Percentiles rank a stretch among this genome's conserved stretches.
These are phyloP conservation scores for Tubosaeta sp. DNA, from an alignment of 768 basidiomycete species.

Conservation along the genomic window DNA sequence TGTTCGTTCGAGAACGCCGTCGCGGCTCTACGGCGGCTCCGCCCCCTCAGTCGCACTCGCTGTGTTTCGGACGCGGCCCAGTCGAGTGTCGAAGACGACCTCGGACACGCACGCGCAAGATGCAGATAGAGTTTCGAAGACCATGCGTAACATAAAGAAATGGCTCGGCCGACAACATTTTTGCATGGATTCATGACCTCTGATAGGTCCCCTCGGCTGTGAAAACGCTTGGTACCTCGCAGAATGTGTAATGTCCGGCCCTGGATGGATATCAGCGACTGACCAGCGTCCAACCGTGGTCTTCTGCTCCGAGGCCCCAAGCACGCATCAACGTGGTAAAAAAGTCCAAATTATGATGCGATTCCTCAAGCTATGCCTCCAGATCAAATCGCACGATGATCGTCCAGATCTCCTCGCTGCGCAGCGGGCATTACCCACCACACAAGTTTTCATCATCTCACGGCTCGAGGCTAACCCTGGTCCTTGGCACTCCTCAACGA, in stretches of 20 bases:
- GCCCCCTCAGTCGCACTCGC: neutral
- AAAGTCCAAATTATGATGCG: no score
- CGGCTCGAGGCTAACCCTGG: no score
- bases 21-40: slow-evolving; percentile 1
- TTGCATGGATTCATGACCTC: no score
- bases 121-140: neutral
- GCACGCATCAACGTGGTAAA: no score
- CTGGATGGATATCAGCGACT: no score
- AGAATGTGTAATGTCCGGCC: no score
- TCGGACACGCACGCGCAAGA: neutral
- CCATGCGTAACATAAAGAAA: neutral
- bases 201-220: no score
- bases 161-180: no score
- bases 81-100: neutral
- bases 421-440: neutral
- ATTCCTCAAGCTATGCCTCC: neutral
- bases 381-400: neutral
- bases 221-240: no score
- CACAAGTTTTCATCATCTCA: no score
- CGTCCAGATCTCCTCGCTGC: neutral
- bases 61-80: neutral
- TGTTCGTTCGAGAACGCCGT: neutral
- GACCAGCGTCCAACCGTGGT: no score
- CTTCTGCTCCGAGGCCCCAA: no score
- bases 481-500: neutral